phyloP scores from a whole-genome alignment of 352 stramenopile genomes.

The Thalassiosira livingstoniorum region DNA sequence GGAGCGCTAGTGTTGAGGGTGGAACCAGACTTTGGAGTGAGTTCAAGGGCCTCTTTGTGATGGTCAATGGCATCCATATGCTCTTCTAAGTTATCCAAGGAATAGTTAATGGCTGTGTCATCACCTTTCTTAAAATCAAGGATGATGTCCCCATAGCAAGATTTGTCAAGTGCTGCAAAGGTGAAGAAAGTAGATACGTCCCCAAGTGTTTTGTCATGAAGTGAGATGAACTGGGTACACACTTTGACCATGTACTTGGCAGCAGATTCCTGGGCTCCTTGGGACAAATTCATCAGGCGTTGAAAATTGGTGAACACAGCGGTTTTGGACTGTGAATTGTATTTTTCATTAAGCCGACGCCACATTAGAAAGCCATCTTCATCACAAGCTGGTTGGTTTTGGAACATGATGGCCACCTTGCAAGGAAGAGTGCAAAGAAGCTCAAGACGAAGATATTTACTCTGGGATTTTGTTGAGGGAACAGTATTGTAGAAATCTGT shows the following conservation, averaged over 20 bases:
- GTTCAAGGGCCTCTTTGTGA: no score
- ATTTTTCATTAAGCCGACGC: background rate
- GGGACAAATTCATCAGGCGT: background rate
- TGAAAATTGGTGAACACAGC: no score
- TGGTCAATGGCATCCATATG: background rate
- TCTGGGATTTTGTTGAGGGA: no score
- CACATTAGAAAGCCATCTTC: background rate
- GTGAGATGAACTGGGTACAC: background rate
- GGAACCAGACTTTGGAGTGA: no score
- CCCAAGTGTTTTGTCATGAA: background rate
- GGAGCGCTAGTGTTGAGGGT: no score
- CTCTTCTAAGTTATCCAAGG: background rate
- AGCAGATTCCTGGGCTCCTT: background rate
- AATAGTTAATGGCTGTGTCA: background rate
- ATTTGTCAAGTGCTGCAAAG: background rate
- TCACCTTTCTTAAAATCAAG: background rate
- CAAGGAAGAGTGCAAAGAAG: no score
- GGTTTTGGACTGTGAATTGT: background rate
- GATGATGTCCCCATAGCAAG: background rate
- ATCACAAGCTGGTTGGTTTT: background rate
- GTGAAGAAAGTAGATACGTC: background rate
- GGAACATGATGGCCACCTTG: background rate
- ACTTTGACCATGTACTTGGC: background rate
- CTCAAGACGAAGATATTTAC: no score
- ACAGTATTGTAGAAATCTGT: no score